Conservation (phyloP, 441 rosid species). For the Manihot esculenta region DNA sequence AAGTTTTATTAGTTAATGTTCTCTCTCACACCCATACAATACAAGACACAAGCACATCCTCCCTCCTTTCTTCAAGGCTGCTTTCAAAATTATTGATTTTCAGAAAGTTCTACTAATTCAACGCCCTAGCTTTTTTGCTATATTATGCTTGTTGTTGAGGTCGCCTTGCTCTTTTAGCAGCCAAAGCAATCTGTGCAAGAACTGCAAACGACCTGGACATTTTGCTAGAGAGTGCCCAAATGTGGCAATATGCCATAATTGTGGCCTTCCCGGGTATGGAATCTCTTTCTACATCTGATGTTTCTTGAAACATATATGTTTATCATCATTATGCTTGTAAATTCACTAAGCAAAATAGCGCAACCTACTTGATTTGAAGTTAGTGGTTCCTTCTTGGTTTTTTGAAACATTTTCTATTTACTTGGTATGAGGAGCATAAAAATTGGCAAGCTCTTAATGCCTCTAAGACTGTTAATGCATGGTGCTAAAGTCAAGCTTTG, state of each 20-base stretch:
- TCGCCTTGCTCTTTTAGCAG: conserved; percentile 38
- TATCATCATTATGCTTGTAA: neutral
- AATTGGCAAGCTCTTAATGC: neutral
- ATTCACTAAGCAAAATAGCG: neutral
- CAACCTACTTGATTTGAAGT: neutral
- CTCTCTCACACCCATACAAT: neutral
- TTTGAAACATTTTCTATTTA: neutral
- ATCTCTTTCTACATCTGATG: neutral
- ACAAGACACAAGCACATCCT: neutral
- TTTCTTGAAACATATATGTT: conserved; percentile 9
- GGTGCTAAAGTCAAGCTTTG: neutral
- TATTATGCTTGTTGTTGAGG: conserved; percentile 22
- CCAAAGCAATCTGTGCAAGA: conserved; percentile 87
- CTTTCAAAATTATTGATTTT: neutral
- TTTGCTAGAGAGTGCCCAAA: conserved; percentile 96
- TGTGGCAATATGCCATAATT: conserved; percentile 94
- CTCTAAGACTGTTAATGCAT: neutral
- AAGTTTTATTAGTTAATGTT: neutral
- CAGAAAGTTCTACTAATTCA: neutral
- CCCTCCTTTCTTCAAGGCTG: no score
- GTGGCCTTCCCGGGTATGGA: conserved; percentile 89
- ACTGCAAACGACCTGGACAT: conserved; percentile 97
- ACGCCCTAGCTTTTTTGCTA: neutral
- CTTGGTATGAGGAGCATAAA: neutral
- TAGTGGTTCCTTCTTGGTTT: neutral